Conservation (phyloP, 345 rosid species). For the Murraya paniculata region DNA sequence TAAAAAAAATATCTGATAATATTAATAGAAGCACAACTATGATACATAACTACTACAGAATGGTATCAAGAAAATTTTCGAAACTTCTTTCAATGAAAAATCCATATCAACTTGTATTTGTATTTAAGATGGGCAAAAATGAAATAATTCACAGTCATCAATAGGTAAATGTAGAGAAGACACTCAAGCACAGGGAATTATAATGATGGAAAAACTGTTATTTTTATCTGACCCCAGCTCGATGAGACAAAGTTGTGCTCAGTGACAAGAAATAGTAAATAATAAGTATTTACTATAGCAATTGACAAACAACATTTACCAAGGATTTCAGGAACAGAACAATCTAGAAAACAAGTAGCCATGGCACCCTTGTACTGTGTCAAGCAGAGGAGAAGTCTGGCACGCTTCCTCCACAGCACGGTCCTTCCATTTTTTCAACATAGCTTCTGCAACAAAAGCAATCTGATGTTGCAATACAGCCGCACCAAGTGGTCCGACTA, state of each 20-base stretch:
- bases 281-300: background rate
- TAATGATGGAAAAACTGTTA: too few species aligned
- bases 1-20: too few species aligned
- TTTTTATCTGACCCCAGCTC: background rate
- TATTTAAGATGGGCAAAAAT: background rate
- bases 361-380: constrained; percentile 80
- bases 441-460: constrained; percentile 52
- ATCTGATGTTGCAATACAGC: constrained; percentile 79
- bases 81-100: background rate
- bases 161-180: background rate
- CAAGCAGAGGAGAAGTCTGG: constrained; percentile 75
- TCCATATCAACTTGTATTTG: background rate
- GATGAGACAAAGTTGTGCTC: background rate
- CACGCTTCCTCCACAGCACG: constrained; percentile 59
- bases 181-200: background rate
- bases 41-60: background rate
- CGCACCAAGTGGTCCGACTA: constrained; percentile 77
- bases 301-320: too few species aligned
- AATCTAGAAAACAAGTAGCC: constrained; percentile 3
- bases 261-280: too few species aligned
- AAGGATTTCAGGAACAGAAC: background rate
- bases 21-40: background rate
- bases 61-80: background rate
- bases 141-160: background rate
- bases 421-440: constrained; percentile 60